Evolutionary conservation across 225 moss, liverwort and hornwort species (phyloP).

Genomic region (Sphagnum contortum): DNA sequence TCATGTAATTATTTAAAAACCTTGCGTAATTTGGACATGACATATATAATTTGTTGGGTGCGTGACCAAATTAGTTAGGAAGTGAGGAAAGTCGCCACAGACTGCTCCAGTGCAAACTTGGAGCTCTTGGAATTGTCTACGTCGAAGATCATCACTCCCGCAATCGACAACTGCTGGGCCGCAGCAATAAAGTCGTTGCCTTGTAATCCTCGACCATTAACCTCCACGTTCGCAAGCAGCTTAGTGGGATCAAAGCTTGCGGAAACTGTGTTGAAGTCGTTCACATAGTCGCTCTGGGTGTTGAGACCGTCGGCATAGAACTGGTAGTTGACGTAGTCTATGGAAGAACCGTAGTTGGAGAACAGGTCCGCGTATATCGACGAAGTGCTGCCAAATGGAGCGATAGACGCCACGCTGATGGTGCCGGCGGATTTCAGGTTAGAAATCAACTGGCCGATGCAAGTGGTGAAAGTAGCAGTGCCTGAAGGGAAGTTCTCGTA

Average conservation of each 20-base stretch:
- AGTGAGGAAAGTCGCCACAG: slow-evolving; percentile 11
- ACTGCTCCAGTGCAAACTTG: slow-evolving; percentile 14
- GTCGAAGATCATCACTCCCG: slow-evolving; percentile 32
- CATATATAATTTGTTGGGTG: no score
- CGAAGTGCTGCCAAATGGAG: slow-evolving; percentile 6
- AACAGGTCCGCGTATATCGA: slow-evolving; percentile 9
- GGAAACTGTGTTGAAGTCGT: slow-evolving; percentile 2
- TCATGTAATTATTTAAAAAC: no score
- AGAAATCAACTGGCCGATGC: slow-evolving; percentile 22
- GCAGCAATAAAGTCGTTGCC: slow-evolving; percentile 10
- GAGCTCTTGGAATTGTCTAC: slow-evolving; percentile 7
- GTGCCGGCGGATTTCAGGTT: slow-evolving; percentile 17
- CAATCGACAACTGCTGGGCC: slow-evolving; percentile 12
- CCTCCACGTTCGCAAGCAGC: slow-evolving; percentile 18
- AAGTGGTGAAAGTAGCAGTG: slow-evolving; percentile 10
- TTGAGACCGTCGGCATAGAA: slow-evolving; percentile 11
- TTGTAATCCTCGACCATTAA: slow-evolving; percentile 4
- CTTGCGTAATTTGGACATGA: no score
- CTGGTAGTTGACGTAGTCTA: slow-evolving; percentile 34
- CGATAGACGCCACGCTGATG: slow-evolving; percentile 23
- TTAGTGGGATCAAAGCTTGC: slow-evolving; percentile 3
- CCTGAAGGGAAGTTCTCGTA: slow-evolving; percentile 17
- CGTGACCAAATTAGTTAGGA: neutral
- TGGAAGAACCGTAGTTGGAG: slow-evolving; percentile 1
- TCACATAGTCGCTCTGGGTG: slow-evolving; percentile 6